Base-by-base conservation (phyloP, 192 early-diverging fungal species). In the Helicostylum pulchrum region DNA sequence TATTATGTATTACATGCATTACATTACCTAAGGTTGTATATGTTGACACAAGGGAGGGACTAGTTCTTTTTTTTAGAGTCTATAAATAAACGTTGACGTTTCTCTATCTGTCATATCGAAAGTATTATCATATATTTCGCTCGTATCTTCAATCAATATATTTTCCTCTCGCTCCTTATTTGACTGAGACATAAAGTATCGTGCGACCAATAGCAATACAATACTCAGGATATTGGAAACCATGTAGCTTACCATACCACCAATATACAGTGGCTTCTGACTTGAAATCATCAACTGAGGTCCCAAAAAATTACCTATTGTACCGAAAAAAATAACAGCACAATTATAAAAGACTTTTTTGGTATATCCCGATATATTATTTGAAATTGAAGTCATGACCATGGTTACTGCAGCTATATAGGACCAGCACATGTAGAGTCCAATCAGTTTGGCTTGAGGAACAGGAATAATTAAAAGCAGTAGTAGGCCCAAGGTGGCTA, bases 181-280 rank as follows among this genome's bases (percentile, higher is more conserved):
- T 0, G 30, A 34, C 8, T 12, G 21, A 7, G 43, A 20, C 70
- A 72, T 72, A 17, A 30, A 49, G 17, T 31, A 54, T 4, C 70
- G 70, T 2, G 64, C 56, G 20, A 46, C 7, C 3, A 72, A 4
- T 0, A 72, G 14, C 0, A 62, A 7, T 1, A 61, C n/a, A 0
- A 72, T 66, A 31, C 26, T 31, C 11, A 72, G 30, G 36, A 20
- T 1, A 54, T 56, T 72, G 7, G 64, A 57, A 23, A 42, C 51
- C 5, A 62, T 72, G 52, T 54, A 72, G 17, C 59, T 53, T 2
- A 66, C 4, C 59, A 66, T 59, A 43, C 70, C 70, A 23, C 64
- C 59, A 10, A 66, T 48, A 26, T 71, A 71, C 7, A 12, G 3
- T 21, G 69, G 69, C 2, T 54, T 47, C 45, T 71, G 57, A 32